phyloP scores from a whole-genome alignment of 805 yeast species.

The Dipodascus albidus region DNA sequence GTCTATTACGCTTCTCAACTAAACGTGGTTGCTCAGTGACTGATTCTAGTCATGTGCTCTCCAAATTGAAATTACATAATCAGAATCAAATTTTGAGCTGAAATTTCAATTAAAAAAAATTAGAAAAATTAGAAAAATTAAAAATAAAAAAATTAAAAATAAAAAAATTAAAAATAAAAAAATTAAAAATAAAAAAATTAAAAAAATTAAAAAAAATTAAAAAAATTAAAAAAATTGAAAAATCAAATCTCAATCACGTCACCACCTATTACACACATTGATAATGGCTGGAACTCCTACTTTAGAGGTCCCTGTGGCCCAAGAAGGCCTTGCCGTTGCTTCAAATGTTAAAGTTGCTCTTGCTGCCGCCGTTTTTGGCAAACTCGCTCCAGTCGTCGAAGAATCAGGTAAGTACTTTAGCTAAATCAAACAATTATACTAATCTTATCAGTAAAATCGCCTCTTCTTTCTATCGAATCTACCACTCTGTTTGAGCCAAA shows the following conservation, averaged over 20 bases:
- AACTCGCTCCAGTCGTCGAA: background rate
- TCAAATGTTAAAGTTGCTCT: background rate
- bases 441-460: background rate
- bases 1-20: too few species aligned
- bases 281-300: background rate
- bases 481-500: slow-evolving; percentile 30
- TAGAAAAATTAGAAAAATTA: too few species aligned
- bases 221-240: too few species aligned
- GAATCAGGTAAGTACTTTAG: background rate
- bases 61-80: too few species aligned
- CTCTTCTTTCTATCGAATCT: background rate
- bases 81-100: too few species aligned
- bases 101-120: too few species aligned
- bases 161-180: too few species aligned
- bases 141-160: too few species aligned
- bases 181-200: too few species aligned
- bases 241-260: background rate
- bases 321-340: background rate
- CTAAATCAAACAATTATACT: background rate
- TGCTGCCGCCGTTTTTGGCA: background rate
- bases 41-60: too few species aligned
- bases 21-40: too few species aligned
- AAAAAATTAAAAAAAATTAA: too few species aligned
- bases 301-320: slow-evolving; percentile 1
- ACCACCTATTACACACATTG: background rate